Evolutionary conservation across 768 basidiomycete genomes (phyloP).

Genomic region (Russula brevipes): DNA sequence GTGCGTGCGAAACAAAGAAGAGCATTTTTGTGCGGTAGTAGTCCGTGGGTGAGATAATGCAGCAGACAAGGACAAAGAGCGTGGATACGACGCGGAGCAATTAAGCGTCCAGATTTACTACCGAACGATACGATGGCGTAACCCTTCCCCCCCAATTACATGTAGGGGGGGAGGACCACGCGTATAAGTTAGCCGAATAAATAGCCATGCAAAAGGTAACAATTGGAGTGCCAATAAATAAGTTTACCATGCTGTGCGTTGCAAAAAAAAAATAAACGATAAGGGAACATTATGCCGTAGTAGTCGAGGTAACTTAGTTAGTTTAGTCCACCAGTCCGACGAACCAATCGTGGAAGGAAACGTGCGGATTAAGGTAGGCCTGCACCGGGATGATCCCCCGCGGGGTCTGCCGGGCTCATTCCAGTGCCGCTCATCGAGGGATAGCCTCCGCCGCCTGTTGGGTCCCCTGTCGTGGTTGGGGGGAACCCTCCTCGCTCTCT

Average conservation of each 20-base stretch:
- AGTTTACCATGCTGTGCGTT: conserved; percentile 14
- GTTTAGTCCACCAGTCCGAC: neutral
- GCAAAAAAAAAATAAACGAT: neutral
- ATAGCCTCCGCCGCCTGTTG: neutral
- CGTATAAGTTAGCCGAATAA: conserved; percentile 23
- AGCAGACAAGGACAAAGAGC: neutral
- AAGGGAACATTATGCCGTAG: conserved; percentile 14
- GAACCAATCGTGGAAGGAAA: conserved; percentile 4
- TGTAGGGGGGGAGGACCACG: neutral
- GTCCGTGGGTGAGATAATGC: conserved; percentile 6
- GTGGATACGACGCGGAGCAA: conserved; percentile 1
- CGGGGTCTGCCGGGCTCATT: conserved; percentile 2
- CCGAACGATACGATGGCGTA: conserved; percentile 2
- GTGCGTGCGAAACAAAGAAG: neutral
- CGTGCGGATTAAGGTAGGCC: conserved; percentile 3
- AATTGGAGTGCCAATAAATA: conserved; percentile 19
- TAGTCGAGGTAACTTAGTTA: neutral
- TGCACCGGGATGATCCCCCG: neutral
- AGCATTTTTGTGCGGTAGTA: neutral
- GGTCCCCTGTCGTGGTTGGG: conserved; percentile 1
- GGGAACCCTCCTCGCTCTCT: conserved; percentile 24
- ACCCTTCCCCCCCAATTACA: neutral
- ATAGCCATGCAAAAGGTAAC: conserved; percentile 17
- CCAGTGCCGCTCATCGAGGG: conserved; percentile 8
- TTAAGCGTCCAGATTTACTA: conserved; percentile 7